Evolutionary conservation across 805 yeast species (phyloP), one percentile per base, ranked within the genome.

Genomic region (Schizosaccharomyces japonicus): DNA sequence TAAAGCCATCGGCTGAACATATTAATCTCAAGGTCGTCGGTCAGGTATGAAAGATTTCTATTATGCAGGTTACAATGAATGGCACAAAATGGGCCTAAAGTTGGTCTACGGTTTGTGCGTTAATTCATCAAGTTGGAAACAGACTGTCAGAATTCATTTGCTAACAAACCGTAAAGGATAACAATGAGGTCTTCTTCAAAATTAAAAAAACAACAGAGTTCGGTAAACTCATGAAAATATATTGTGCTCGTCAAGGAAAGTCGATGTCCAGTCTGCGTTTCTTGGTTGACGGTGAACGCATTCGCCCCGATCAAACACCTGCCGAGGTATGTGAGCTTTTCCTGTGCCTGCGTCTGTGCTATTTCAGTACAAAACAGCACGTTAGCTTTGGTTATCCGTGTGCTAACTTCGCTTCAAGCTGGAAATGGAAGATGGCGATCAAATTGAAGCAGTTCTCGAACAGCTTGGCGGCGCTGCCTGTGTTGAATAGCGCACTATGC

Each of bases 191-290:
- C 52, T 84, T 80, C 63, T 90, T 90, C 76, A 85, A 87, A 64
- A 87, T 90, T 63, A 84, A 85, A 67, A 73, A 81, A 65, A 71
- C 85, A 36, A 90, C 98, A 4, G 94, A 87, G 45, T 72, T 90
- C 69, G 80, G 75, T 63, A 80, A 94, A 66, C 75, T 90, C 57
- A 87, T 90, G 84, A 96, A 87, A 58, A 94, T 95, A 10, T 90
- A 87, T 63, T 92, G 96, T 62, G 85, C 85, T 66, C 80, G 98
- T 69, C 94, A 87, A 60, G 96, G 96, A 40, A 87, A 87, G 62
- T 75, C 79, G 53, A 66, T 79, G 59, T 75, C 72, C 55, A 74
- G 87, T 47, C 67, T 90, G 61, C 75, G 96, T 63, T 90, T 90
- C 62, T 68, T 90, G 58, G 78, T 78, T 60, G 99, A 90, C 54